phyloP scores from a whole-genome alignment of 2,329 filamentous ascomycete genomes.

The Neofusicoccum kwambonambiense region DNA sequence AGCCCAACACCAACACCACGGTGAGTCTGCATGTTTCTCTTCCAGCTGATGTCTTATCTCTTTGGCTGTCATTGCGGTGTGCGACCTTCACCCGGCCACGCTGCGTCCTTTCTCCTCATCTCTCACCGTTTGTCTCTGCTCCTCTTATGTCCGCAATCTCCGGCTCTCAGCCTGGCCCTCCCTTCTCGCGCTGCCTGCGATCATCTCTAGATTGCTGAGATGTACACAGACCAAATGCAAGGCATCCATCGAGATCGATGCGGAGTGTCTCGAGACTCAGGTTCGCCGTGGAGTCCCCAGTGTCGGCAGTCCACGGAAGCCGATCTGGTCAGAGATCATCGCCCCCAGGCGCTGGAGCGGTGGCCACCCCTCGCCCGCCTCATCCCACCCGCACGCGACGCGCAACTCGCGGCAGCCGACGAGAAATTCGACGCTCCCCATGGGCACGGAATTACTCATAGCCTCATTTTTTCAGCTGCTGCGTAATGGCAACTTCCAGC shows the following conservation, averaged over 20 bases:
- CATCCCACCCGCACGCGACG: neutral
- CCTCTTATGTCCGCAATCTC: constrained; percentile 6
- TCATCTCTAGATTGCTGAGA: neutral
- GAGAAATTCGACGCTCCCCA: neutral
- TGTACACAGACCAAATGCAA: constrained; percentile 6
- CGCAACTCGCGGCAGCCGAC: neutral
- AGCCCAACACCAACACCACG: neutral
- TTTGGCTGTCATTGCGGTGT: neutral
- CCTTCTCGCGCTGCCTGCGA: neutral
- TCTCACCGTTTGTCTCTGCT: neutral
- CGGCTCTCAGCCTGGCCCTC: neutral
- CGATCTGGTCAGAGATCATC: constrained; percentile 8
- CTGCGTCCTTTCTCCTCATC: neutral
- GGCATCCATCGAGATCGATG: constrained; percentile 5
- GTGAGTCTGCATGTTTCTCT: constrained; percentile 1
- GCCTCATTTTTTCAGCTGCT: neutral
- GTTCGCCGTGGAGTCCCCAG: neutral
- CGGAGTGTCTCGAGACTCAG: neutral
- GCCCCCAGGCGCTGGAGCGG: neutral
- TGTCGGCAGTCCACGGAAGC: neutral
- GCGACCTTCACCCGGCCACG: no score
- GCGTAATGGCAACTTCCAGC: neutral
- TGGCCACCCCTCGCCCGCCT: constrained; percentile 9
- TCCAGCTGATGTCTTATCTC: neutral
- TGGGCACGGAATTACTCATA: constrained; percentile 4